Evolutionary conservation across 1,284 basidiomycete genomes (phyloP).

Genomic region (Schizophyllum commune): DNA sequence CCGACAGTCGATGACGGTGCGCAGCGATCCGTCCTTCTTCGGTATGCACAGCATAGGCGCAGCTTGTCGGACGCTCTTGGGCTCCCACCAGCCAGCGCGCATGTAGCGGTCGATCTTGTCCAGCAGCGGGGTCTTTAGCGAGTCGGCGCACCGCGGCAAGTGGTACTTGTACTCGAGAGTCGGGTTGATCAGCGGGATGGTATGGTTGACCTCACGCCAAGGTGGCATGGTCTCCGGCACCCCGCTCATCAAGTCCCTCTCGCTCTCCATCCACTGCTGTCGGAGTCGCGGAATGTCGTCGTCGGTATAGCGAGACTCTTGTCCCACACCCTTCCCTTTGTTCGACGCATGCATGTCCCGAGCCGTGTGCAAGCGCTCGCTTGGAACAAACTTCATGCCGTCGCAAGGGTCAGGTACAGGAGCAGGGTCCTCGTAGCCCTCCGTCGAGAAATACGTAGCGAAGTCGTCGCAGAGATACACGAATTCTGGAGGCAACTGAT

Average conservation of each 20-base stretch:
- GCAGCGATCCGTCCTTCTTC: slow-evolving; percentile 10
- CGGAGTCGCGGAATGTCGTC: slow-evolving; percentile 4
- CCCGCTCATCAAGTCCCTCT: slow-evolving; percentile 13
- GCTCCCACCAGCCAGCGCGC: slow-evolving; percentile 20
- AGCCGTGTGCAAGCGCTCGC: too few relatives aligned
- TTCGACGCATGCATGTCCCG: too few relatives aligned
- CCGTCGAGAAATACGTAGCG: too few relatives aligned
- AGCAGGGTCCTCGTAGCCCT: too few relatives aligned
- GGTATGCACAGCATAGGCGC: slow-evolving; percentile 4
- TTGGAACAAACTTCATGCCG: too few relatives aligned
- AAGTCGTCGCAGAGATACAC: too few relatives aligned
- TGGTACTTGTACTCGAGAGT: slow-evolving; percentile 21
- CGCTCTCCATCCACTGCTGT: slow-evolving; percentile 4
- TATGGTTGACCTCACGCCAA: slow-evolving; percentile 28
- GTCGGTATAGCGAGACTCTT: not conserved
- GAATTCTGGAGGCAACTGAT: too few relatives aligned
- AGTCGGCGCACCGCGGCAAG: slow-evolving; percentile 24
- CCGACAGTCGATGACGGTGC: slow-evolving; percentile 19
- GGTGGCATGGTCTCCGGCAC: slow-evolving; percentile 22
- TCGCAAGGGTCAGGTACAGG: too few relatives aligned
- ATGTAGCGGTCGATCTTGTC: slow-evolving; percentile 21
- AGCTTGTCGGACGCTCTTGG: slow-evolving; percentile 1
- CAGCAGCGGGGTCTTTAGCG: slow-evolving; percentile 18
- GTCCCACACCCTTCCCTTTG: too few relatives aligned
- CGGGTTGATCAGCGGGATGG: slow-evolving; percentile 29